Evolutionary conservation across 2,329 filamentous ascomycete genomes (phyloP).

Genomic region (Aspergillus pseudoviridinutans): DNA sequence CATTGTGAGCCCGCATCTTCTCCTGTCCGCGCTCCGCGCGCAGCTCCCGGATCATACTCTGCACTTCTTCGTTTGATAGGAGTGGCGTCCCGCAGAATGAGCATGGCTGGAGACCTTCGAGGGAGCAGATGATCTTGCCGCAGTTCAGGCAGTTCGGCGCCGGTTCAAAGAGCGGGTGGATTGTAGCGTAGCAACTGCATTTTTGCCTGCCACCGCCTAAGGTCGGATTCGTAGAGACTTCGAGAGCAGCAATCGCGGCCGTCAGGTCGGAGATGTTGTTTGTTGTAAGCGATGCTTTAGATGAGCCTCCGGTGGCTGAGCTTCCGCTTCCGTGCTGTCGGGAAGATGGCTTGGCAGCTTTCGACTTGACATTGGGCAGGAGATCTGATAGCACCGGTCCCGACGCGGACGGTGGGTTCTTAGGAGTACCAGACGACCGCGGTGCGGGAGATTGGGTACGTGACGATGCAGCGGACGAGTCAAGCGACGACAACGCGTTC

Average conservation of each 20-base stretch:
- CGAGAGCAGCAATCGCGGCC: constrained; percentile 80
- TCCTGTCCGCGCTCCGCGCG: constrained; percentile 82
- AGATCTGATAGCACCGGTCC: constrained; percentile 80
- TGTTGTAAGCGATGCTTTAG: constrained; percentile 48
- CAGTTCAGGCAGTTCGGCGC: constrained; percentile 90
- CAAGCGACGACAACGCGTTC: constrained; percentile 29
- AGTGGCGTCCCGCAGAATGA: constrained; percentile 80
- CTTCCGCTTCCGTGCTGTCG: constrained; percentile 60
- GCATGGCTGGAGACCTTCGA: constrained; percentile 89
- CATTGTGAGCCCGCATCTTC: constrained; percentile 77
- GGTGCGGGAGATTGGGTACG: constrained; percentile 40
- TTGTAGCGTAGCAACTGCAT: constrained; percentile 83
- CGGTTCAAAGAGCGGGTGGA: constrained; percentile 83
- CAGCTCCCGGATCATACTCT: constrained; percentile 79
- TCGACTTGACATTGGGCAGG: constrained; percentile 55
- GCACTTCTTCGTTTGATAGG: constrained; percentile 67
- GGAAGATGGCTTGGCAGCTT: constrained; percentile 62
- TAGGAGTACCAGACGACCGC: constrained; percentile 12
- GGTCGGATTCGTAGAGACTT: constrained; percentile 85
- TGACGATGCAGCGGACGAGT: constrained; percentile 44
- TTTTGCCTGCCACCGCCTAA: constrained; percentile 60
- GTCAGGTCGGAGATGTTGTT: constrained; percentile 56
- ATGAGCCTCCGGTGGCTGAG: constrained; percentile 64
- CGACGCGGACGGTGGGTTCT: constrained; percentile 63
- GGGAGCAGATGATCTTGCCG: constrained; percentile 91